Conservation (phyloP, 108 stramenopile species). For the Chaetoceros muelleri region DNA sequence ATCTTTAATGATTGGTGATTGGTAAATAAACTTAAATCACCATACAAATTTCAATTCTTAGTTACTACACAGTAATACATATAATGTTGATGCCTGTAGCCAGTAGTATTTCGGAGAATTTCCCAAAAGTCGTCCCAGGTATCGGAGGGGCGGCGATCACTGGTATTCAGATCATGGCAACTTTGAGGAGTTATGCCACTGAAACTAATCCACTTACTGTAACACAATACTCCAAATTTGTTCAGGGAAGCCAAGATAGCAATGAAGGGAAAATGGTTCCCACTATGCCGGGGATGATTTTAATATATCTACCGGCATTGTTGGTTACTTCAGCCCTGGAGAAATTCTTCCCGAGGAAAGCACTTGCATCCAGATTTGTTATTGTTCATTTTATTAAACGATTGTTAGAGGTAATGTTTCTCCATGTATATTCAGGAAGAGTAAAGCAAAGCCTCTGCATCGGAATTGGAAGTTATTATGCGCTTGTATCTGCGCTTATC, state of each 20-base stretch:
- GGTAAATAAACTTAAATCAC: no score
- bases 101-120: neutral
- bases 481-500: constrained; percentile 23
- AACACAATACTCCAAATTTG: neutral
- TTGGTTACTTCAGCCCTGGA: neutral
- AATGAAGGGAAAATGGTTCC: neutral
- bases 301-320: neutral
- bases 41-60: no score
- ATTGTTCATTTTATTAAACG: constrained; percentile 49
- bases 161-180: neutral
- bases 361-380: constrained; percentile 22
- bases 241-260: neutral
- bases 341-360: neutral
- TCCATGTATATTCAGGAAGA: constrained; percentile 50
- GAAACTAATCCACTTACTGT: neutral
- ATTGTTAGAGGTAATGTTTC: constrained; percentile 34
- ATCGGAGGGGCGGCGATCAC: neutral
- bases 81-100: no score
- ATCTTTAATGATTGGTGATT: no score
- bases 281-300: neutral
- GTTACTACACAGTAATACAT: no score
- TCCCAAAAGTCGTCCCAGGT: neutral
- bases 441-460: constrained; percentile 16
- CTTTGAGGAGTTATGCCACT: neutral
- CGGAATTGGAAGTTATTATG: constrained; percentile 34